Conservation (phyloP, 441 rosid species). For the Gossypium schwendimanii region DNA sequence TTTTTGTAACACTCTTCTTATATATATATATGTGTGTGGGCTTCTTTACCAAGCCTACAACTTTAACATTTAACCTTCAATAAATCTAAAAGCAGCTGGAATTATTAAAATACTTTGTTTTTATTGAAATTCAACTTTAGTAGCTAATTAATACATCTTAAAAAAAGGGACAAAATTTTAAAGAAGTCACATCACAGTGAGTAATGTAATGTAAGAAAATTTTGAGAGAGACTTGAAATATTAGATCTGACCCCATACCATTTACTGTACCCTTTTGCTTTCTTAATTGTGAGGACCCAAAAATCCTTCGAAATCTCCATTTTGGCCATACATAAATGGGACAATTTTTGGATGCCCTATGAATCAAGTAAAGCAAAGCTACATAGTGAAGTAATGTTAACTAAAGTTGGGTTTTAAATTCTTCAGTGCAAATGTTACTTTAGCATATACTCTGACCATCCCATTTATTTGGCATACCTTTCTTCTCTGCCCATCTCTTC, state of each 20-base stretch:
- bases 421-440: slow-evolving; percentile 19
- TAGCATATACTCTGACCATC: slow-evolving; percentile 20
- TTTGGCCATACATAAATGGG: background rate
- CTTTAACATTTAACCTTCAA: background rate
- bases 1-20: too few relatives aligned
- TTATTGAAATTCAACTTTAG: background rate
- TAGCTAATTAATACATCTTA: background rate
- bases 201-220: slow-evolving; percentile 4
- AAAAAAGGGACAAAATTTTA: background rate
- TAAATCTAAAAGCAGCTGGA: too few relatives aligned
- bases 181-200: slow-evolving; percentile 9
- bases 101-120: background rate
- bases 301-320: background rate
- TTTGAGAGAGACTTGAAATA: slow-evolving; percentile 4
- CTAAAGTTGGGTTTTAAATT: slow-evolving; percentile 5
- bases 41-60: background rate
- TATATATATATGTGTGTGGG: background rate
- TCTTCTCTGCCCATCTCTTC: slow-evolving; percentile 31
- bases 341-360: slow-evolving; percentile 14
- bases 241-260: background rate
- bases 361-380: slow-evolving; percentile 13
- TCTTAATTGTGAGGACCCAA: background rate
- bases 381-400: background rate
- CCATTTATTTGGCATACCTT: slow-evolving; percentile 40
- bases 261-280: background rate